Percentiles rank a stretch among this genome's conserved stretches.
phyloP scores from a whole-genome alignment of 371 early-diverging fungal species.

The Mucor sp. region DNA sequence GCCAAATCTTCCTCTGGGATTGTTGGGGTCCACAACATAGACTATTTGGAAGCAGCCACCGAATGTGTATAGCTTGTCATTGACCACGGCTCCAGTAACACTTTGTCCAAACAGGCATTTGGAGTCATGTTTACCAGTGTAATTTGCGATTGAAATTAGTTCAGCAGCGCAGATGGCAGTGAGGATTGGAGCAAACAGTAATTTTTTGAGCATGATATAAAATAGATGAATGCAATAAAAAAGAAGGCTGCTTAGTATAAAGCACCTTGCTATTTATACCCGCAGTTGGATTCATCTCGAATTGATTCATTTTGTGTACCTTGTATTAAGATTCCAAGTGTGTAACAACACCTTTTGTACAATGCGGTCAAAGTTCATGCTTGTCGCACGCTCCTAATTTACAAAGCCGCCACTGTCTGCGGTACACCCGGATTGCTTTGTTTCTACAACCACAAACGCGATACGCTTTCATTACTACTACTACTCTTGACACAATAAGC shows the following conservation, averaged over 20 bases:
- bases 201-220: not conserved
- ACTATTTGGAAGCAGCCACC: not conserved
- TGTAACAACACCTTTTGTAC: too few species aligned
- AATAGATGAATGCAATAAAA: not conserved
- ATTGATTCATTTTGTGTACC: too few species aligned
- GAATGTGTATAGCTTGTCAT: conserved; percentile 1
- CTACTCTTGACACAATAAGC: too few species aligned
- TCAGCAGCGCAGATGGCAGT: not conserved
- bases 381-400: too few species aligned
- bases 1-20: not conserved
- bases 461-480: too few species aligned
- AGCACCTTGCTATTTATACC: not conserved
- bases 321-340: too few species aligned
- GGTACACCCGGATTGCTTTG: too few species aligned
- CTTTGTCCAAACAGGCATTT: not conserved
- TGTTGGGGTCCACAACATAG: not conserved
- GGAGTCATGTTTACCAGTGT: not conserved
- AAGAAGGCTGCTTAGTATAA: not conserved
- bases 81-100: not conserved
- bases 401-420: too few species aligned
- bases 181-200: not conserved
- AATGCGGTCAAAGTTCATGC: too few species aligned
- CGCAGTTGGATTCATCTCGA: too few species aligned
- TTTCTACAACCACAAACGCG: too few species aligned
- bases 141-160: not conserved